Evolutionary conservation across 805 yeast species (phyloP), one percentile per base, ranked within the genome.

Genomic region (Wickerhamiella bombiphila): DNA sequence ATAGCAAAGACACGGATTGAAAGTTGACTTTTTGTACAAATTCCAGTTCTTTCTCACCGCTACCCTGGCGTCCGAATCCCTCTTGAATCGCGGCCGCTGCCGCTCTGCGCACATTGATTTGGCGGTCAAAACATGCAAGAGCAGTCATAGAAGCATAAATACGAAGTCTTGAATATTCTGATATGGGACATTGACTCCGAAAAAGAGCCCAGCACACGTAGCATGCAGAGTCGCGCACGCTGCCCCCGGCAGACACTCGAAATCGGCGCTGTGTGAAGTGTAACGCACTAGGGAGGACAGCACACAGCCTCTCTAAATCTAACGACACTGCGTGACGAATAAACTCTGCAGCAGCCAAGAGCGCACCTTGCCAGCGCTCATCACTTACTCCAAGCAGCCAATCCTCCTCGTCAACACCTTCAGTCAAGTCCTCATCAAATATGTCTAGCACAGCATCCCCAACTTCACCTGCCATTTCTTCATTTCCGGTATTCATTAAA

Each of bases 81-180:
- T 86, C 97, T 52, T 86, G 96, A 5, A 86, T 49, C 0, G 91
- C 88, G 1, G 96, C 94, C 4, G 82, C 64, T 1, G 86, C 76
- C 14, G 95, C 86, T 40, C 93, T 63, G 39, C 95, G 64, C 4
- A 85, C 70, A 41, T 75, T 66, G 15, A 82, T 60, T 38, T 85
- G 94, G 17, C 65, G 59, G 52, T 86, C 97, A 51, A 77, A 76
- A 35, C 81, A 64, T 6, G 76, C 59, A 1, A 72, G 65, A 8
- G 65, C 53, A 2, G 80, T 49, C 19, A 81, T 53, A 45, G 65
- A 63, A 15, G 41, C 22, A 41, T 49, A 28, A 54, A 57, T 5
- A 50, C 41, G 16, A 1, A 36, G 36, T 1, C 52, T 37, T 1
- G 44, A 15, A 20, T 48, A 35, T 1, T 48, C 24, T 0, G 46